Conservation (phyloP, 495 filamentous ascomycete species). For the Aspergillus baeticus region DNA sequence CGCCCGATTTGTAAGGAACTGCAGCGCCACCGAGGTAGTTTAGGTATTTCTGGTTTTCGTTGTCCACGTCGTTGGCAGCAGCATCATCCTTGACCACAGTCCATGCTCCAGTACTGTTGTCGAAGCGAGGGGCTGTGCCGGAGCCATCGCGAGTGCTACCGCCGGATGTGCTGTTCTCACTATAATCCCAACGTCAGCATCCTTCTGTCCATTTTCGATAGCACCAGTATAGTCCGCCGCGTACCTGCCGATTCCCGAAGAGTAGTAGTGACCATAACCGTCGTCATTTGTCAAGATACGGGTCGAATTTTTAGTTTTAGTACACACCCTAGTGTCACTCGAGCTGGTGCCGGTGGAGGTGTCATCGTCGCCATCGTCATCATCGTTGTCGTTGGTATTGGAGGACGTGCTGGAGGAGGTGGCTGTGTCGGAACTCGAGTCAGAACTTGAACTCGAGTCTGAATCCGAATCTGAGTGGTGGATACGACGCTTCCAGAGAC, state of each 20-base stretch:
- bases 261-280: neutral
- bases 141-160: neutral
- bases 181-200: neutral
- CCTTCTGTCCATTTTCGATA: neutral
- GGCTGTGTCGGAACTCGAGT: neutral
- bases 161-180: neutral
- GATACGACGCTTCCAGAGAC: neutral
- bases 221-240: neutral
- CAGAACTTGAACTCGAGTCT: neutral
- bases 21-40: conserved; percentile 7
- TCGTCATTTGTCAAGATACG: neutral
- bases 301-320: neutral
- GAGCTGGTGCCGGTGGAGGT: neutral
- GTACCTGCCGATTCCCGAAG: neutral
- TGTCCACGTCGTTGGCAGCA: neutral
- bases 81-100: neutral
- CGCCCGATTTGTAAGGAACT: neutral
- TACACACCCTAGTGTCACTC: too few relatives aligned
- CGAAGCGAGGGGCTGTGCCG: neutral
- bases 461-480: neutral
- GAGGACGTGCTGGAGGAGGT: neutral
- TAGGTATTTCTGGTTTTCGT: neutral
- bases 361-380: neutral
- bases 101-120: conserved; percentile 2
- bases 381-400: neutral